Evolutionary conservation across 2,329 filamentous ascomycete species (phyloP).

Genomic region (Fusarium illudens): DNA sequence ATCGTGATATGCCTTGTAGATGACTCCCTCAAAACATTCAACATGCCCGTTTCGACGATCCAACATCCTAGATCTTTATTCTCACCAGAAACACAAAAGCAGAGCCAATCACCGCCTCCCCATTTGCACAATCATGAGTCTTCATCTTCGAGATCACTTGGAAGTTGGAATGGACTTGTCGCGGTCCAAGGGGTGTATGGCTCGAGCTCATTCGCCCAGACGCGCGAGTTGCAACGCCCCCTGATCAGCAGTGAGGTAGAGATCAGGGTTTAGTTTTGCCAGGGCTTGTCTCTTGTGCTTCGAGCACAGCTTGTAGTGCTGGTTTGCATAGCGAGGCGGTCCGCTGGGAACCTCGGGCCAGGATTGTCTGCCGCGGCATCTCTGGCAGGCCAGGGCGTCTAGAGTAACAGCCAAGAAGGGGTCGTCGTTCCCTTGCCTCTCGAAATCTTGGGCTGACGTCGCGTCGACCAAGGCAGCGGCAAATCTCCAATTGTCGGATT

Average conservation of each 20-base stretch:
- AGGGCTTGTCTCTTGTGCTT: background rate
- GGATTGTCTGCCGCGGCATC: background rate
- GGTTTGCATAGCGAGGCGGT: background rate
- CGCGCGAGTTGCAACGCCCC: background rate
- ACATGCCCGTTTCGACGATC: background rate
- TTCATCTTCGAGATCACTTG: background rate
- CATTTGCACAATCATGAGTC: background rate
- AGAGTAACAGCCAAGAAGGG: background rate
- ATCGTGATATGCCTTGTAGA: background rate
- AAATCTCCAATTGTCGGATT: background rate
- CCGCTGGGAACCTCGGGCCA: background rate
- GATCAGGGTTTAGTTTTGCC: background rate
- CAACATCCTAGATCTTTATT: background rate
- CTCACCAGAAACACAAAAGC: background rate
- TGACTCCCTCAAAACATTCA: background rate
- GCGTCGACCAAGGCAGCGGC: background rate
- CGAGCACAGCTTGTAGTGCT: background rate
- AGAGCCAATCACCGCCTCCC: background rate
- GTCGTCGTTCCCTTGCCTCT: background rate
- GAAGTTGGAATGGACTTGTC: background rate
- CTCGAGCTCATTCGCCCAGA: too few species aligned
- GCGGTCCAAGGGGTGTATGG: rapidly evolving
- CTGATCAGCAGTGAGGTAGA: background rate
- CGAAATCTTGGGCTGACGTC: background rate
- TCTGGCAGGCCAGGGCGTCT: background rate